Conservation (phyloP, 2,329 filamentous ascomycete genomes). For the Aspergillus ochraceus region DNA sequence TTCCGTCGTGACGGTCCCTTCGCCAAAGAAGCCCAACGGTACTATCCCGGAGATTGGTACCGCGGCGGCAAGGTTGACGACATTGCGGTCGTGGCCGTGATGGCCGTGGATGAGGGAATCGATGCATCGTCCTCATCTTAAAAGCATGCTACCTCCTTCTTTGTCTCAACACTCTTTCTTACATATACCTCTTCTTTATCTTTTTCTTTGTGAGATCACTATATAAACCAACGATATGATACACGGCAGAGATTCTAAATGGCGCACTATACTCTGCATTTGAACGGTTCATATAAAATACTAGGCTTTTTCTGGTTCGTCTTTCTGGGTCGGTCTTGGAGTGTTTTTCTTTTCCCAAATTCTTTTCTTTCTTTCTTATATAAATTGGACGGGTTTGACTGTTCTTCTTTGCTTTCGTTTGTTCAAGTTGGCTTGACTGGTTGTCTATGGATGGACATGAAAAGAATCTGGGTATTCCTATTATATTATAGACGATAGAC, state of each 20-base stretch:
- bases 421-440: not conserved
- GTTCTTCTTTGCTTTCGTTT: not conserved
- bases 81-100: slow-evolving; percentile 80
- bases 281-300: not conserved
- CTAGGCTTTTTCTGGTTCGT: not conserved
- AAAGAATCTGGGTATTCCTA: not conserved
- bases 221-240: not conserved
- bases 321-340: not conserved
- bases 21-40: slow-evolving; percentile 86
- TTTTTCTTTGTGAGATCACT: not conserved
- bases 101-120: slow-evolving; percentile 65
- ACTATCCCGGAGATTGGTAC: slow-evolving; percentile 83
- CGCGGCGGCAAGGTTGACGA: slow-evolving; percentile 94
- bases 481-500: not conserved
- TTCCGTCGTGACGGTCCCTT: slow-evolving; percentile 85
- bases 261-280: not conserved
- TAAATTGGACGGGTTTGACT: not conserved
- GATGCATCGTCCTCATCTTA: not conserved
- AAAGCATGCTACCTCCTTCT: not conserved
- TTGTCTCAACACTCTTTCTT: not conserved
- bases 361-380: not conserved
- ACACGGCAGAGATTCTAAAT: not conserved
- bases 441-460: not conserved
- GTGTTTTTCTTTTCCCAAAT: not conserved
- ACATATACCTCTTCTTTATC: not conserved